Percentiles rank a stretch among this genome's conserved stretches.
Conservation (phyloP, 768 basidiomycete genomes). For the Pleurotus giganteus region DNA sequence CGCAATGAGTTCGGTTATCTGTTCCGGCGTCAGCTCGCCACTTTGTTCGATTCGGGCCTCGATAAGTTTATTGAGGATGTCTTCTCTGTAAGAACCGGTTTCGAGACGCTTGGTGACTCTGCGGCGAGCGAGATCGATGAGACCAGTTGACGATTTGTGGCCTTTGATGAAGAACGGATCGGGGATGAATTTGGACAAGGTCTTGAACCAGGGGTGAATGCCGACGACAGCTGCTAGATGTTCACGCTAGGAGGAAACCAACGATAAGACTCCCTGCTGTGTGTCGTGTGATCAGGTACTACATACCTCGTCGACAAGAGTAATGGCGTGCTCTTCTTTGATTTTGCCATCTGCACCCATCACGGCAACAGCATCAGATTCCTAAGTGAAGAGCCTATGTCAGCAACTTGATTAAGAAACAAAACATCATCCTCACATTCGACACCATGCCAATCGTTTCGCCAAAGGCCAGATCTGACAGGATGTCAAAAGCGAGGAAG, state of each 20-base stretch:
- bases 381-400: conserved; percentile 12
- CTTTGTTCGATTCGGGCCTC: conserved; percentile 15
- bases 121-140: conserved; percentile 21
- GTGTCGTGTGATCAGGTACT: background rate
- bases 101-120: conserved; percentile 22
- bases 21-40: conserved; percentile 15
- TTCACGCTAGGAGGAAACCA: conserved; percentile 20
- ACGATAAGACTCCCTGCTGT: background rate
- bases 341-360: conserved; percentile 18
- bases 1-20: conserved; percentile 23
- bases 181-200: conserved; percentile 19
- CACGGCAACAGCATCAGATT: conserved; percentile 23
- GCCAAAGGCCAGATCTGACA: conserved; percentile 33
- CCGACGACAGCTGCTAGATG: conserved; percentile 27
- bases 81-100: conserved; percentile 18
- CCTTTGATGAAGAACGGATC: conserved; percentile 24
- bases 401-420: background rate
- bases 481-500: conserved; percentile 30
- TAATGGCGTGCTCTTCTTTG: conserved; percentile 21
- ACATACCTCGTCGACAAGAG: conserved; percentile 26
- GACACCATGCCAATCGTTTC: conserved; percentile 30
- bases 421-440: conserved; percentile 5
- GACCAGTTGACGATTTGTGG: conserved; percentile 19
- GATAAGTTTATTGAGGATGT: conserved; percentile 27
- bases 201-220: conserved; percentile 20